Evolutionary conservation across 176 grass and related monocot genomes (phyloP).

Genomic region (Sorghum bicolor): Sorghum_bicolor_NCBIv3 NC_012873.2:64479501-64480000

Average conservation of each 20-base stretch:
- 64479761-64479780: conserved; percentile 85
- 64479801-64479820: conserved; percentile 85
- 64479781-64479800: conserved; percentile 91
- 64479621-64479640: neutral
- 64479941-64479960: conserved; percentile 62
- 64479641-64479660: conserved; percentile 60
- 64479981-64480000: conserved; percentile 78
- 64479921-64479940: conserved; percentile 67
- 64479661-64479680: conserved; percentile 86
- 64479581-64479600: neutral
- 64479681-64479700: conserved; percentile 98
- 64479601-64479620: neutral
- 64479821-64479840: conserved; percentile 94
- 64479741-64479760: conserved; percentile 88
- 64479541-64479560: conserved; percentile 1
- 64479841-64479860: conserved; percentile 84
- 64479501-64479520: conserved; percentile 1
- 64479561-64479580: neutral
- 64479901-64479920: conserved; percentile 90
- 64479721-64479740: conserved; percentile 88
- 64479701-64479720: conserved; percentile 84
- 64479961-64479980: conserved; percentile 56
- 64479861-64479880: conserved; percentile 89
- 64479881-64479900: conserved; percentile 83
- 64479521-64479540: neutral